Conservation (phyloP, 257 asterid genomes). For the Solanum etuberosum region DNA sequence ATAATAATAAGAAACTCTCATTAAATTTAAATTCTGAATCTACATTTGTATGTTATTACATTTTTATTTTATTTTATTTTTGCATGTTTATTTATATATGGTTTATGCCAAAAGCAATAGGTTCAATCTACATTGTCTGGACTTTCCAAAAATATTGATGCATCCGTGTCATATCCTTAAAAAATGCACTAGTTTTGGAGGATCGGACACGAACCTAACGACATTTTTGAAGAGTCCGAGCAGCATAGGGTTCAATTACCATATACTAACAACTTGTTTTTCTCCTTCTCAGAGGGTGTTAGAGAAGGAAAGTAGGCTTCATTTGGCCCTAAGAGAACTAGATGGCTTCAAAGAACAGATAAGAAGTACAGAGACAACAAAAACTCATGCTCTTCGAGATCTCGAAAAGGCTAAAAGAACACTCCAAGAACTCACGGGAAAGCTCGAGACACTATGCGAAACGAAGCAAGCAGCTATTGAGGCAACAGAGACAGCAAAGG, state of each 20-base stretch:
- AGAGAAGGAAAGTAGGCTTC: constrained; percentile 70
- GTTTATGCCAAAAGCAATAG: not conserved
- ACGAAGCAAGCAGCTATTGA: constrained; percentile 56
- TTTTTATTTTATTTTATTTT: not conserved
- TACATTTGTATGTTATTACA: not conserved
- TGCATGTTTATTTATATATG: not conserved
- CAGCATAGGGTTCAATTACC: not conserved
- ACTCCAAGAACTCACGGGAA: constrained; percentile 45
- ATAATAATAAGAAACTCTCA: not conserved
- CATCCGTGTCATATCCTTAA: not conserved
- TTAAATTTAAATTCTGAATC: not conserved
- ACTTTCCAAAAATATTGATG: not conserved
- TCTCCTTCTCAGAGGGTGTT: constrained; percentile 51
- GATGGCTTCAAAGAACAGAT: constrained; percentile 40
- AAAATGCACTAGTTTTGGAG: not conserved
- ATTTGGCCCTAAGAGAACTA: constrained; percentile 45
- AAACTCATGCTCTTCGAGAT: constrained; percentile 47
- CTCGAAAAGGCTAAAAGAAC: constrained; percentile 55
- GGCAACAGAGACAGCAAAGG: constrained; percentile 39
- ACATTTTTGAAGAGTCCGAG: not conserved
- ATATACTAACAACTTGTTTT: not conserved
- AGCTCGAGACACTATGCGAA: constrained; percentile 45
- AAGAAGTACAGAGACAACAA: constrained; percentile 36
- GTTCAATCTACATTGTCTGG: not conserved
- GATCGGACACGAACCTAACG: rapidly evolving